Percentiles rank a stretch among this genome's conserved stretches.
Conservation (phyloP, 257 asterid genomes). For the Mentha longifolia region DNA sequence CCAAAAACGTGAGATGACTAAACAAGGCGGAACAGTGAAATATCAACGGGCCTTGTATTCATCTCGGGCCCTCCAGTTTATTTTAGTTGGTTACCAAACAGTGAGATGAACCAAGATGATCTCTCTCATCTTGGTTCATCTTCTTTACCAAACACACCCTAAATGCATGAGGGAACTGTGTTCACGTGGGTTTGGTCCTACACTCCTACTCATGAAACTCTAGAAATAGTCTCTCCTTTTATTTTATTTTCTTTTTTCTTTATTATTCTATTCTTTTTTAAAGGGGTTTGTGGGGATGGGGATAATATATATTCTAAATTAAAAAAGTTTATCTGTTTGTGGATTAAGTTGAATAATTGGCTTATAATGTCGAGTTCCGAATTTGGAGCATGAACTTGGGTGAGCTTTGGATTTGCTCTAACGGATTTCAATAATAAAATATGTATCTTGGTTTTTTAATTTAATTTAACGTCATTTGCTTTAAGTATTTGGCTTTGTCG, state of each 20-base stretch:
- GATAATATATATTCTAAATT: conserved; percentile 6
- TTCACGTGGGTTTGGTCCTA: conserved; percentile 94
- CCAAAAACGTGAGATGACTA: too few species aligned
- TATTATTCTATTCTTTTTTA: conserved; percentile 15
- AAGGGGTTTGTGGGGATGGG: conserved; percentile 15
- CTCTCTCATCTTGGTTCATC: too few species aligned
- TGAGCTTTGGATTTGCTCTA: conserved; percentile 33
- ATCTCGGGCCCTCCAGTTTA: too few species aligned
- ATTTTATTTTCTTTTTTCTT: conserved; percentile 17
- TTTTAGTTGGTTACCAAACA: too few species aligned
- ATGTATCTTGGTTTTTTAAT: neutral
- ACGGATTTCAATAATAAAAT: conserved; percentile 23
- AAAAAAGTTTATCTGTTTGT: conserved; percentile 48
- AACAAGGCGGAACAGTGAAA: too few species aligned
- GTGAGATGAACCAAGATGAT: too few species aligned
- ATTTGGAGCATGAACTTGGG: conserved; percentile 65
- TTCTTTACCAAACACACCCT: too few species aligned
- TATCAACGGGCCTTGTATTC: too few species aligned
- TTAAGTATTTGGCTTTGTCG: neutral
- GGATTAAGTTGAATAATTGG: conserved; percentile 55
- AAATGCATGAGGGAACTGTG: conserved; percentile 54
- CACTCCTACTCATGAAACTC: conserved; percentile 54
- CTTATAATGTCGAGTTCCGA: conserved; percentile 40
- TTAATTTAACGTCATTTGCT: neutral
- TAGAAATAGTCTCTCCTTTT: conserved; percentile 39